phyloP scores from a whole-genome alignment of 2,329 filamentous ascomycete genomes.

The Gnomoniopsis sp. region DNA sequence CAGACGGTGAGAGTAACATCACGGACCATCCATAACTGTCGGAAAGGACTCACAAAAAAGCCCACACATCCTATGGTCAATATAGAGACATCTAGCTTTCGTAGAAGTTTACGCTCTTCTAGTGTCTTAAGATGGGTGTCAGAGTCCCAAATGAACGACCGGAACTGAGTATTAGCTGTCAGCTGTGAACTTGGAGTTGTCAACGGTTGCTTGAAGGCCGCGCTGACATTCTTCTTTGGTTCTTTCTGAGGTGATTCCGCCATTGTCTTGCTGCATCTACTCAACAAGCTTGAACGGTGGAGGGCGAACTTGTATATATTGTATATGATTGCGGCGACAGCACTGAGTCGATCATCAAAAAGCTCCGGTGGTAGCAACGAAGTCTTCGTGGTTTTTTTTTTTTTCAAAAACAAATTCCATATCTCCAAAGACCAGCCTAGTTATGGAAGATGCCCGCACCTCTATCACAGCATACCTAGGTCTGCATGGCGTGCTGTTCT shows the following conservation, averaged over 20 bases:
- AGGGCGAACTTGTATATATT: too few relatives aligned
- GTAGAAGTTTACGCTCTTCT: slow-evolving; percentile 23
- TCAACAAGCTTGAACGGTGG: too few relatives aligned
- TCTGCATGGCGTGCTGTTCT: too few relatives aligned
- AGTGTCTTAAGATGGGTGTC: slow-evolving; percentile 26
- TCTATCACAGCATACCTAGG: too few relatives aligned
- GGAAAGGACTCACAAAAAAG: slow-evolving; percentile 18
- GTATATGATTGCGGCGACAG: too few relatives aligned
- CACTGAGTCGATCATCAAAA: too few relatives aligned
- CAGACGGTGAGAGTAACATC: background rate
- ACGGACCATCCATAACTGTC: background rate
- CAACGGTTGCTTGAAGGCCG: background rate
- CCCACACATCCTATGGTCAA: slow-evolving; percentile 21
- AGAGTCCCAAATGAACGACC: slow-evolving; percentile 28
- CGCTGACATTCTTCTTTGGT: background rate
- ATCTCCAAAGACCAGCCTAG: too few relatives aligned
- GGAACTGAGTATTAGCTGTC: slow-evolving; percentile 3
- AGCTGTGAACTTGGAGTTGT: background rate
- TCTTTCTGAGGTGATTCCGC: background rate
- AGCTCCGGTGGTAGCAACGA: too few relatives aligned
- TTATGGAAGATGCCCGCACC: too few relatives aligned
- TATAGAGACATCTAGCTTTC: slow-evolving; percentile 25
- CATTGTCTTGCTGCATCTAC: background rate
- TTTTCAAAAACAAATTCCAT: too few relatives aligned
- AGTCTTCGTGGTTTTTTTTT: too few relatives aligned